phyloP scores from a whole-genome alignment of 495 filamentous ascomycete species.

The Penicillium subrubescens region DNA sequence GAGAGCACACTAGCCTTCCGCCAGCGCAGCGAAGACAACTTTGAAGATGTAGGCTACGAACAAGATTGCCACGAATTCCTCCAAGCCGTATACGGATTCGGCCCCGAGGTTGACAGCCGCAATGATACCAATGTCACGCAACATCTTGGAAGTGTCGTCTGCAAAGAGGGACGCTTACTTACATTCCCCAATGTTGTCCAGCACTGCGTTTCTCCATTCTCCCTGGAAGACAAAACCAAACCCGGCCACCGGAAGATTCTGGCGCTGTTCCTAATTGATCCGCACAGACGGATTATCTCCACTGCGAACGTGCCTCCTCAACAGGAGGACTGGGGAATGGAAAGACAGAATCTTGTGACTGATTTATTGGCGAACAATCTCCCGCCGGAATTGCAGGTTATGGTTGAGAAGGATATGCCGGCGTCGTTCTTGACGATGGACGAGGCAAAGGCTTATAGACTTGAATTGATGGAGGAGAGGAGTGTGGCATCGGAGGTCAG shows the following conservation, averaged over 20 bases:
- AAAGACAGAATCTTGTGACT: slow-evolving; percentile 5
- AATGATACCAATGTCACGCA: slow-evolving; percentile 28
- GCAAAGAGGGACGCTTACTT: slow-evolving; percentile 33
- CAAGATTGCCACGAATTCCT: slow-evolving; percentile 4
- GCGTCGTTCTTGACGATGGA: slow-evolving; percentile 37
- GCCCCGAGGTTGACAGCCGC: not conserved
- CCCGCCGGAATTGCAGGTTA: slow-evolving; percentile 19
- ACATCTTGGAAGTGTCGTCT: slow-evolving; percentile 36
- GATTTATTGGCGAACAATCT: not conserved
- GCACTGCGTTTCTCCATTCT: slow-evolving; percentile 55
- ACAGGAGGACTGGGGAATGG: slow-evolving; percentile 41
- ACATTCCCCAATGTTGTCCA: slow-evolving; percentile 47
- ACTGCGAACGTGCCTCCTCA: slow-evolving; percentile 62
- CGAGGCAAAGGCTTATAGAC: slow-evolving; percentile 47
- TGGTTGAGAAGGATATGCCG: slow-evolving; percentile 22
- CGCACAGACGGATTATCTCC: slow-evolving; percentile 50
- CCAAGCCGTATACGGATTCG: slow-evolving; percentile 32
- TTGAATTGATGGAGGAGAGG: slow-evolving; percentile 52
- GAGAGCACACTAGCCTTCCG: slow-evolving; percentile 56
- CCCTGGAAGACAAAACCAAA: slow-evolving; percentile 50
- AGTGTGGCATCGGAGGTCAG: not conserved
- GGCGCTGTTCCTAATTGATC: slow-evolving; percentile 61
- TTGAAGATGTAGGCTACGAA: slow-evolving; percentile 17
- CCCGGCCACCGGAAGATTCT: slow-evolving; percentile 60
- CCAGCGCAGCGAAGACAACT: slow-evolving; percentile 27